Evolutionary conservation across 257 asterid genomes (phyloP), one percentile per base, ranked within the genome.

Genomic region (Petunia secreta): DNA sequence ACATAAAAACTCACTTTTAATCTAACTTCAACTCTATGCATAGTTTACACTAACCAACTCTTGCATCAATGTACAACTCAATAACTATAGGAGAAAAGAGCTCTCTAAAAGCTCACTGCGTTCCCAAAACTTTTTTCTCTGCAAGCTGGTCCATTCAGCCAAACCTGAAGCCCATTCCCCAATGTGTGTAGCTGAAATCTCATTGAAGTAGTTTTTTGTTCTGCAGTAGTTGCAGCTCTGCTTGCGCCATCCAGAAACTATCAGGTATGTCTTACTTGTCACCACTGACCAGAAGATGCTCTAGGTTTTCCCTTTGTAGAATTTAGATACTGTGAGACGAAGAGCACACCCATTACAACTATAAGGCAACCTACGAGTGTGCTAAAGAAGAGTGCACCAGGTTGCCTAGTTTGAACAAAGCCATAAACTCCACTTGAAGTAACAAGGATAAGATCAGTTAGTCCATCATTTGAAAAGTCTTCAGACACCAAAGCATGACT

Each of bases 341-440:
- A 96, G 34, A 96, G 86, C 84, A 94, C 97, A 50, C 91, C 98
- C 99, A 94, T 94, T 58, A 96, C 97, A 15, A 96, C 54, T 41
- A 94, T 86, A 77, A 94, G 98, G 89, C 99, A 96, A 52, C 99
- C 98, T 2, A 96, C 96, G 9, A 96, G 92, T 8, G 98, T 94
- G 91, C 98, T 94, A 83, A 96, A 96, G 94, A 96, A 96, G 68
- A 96, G 86, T 36, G 98, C 98, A 6, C 99, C 99, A 0, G 99
- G 99, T 85, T 96, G 98, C 86, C 99, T 89, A 25, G 98, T 92
- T 85, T 96, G 99, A 48, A 92, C 97, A 81, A 96, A 96, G 63
- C 98, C 98, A 44, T 94, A 94, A 16, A 92, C 96, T 44, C 99
- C 99, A 59, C 82, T 88, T 14, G 97, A 88, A 74, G 97, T 91